Evolutionary conservation across 352 stramenopile species (phyloP).

Genomic region (Elongisporangium undulatum): DNA sequence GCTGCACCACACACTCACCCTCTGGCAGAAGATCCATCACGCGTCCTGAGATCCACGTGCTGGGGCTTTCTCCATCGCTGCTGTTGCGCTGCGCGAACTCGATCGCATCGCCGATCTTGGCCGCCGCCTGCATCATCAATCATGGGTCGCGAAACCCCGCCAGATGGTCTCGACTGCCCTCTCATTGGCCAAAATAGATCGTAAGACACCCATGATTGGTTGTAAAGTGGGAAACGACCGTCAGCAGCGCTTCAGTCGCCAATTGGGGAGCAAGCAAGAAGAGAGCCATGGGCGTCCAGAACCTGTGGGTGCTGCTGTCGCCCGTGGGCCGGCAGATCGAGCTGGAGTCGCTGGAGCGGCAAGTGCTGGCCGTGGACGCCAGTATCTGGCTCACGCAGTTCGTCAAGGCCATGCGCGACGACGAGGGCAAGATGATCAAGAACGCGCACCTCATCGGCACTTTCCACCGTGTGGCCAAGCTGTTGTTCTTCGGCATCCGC

Average conservation of each 20-base stretch:
- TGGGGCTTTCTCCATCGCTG: not conserved
- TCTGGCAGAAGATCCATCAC: constrained; percentile 29
- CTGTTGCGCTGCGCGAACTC: constrained; percentile 22
- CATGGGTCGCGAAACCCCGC: not conserved
- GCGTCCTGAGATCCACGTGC: constrained; percentile 5
- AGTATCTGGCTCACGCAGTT: constrained; percentile 99
- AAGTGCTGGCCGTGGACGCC: constrained; percentile 97
- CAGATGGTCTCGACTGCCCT: not conserved
- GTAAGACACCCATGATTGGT: not conserved
- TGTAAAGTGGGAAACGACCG: not conserved
- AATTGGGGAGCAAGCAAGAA: constrained; percentile 1
- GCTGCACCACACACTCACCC: constrained; percentile 27
- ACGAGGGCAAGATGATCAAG: constrained; percentile 92
- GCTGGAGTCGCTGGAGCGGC: constrained; percentile 96
- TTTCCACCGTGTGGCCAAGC: constrained; percentile 91
- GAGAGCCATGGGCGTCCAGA: constrained; percentile 95
- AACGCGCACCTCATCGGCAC: constrained; percentile 95
- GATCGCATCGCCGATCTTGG: constrained; percentile 41
- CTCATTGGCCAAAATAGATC: not conserved
- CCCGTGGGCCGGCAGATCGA: constrained; percentile 95
- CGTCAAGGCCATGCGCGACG: constrained; percentile 97
- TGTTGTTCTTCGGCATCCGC: constrained; percentile 95
- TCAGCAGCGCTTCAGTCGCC: not conserved
- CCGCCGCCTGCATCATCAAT: constrained; percentile 13
- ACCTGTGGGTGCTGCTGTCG: constrained; percentile 96